Conservation (phyloP, 2,329 filamentous ascomycete genomes). For the Trichoderma guizhouense region DNA sequence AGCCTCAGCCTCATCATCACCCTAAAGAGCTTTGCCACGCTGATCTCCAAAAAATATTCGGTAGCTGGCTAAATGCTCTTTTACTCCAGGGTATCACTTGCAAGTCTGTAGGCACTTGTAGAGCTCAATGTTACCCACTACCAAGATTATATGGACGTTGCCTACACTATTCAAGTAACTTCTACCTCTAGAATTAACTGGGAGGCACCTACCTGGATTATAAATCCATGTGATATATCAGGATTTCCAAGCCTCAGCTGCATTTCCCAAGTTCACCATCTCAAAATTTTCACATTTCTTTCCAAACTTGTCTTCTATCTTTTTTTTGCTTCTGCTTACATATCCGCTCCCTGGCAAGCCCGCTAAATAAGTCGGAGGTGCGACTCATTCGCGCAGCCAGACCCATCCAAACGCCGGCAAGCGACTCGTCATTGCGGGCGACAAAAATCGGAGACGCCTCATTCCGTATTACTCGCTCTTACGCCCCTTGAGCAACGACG, state of each 20-base stretch:
- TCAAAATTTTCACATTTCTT: background rate
- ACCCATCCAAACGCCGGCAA: background rate
- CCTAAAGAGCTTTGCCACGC: background rate
- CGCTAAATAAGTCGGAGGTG: background rate
- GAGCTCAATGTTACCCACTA: background rate
- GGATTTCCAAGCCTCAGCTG: background rate
- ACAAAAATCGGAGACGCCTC: background rate
- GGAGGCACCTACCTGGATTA: background rate
- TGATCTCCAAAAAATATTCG: background rate
- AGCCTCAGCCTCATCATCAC: background rate
- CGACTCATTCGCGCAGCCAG: background rate
- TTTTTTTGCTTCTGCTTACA: background rate
- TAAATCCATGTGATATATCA: background rate
- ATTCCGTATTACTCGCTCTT: conserved; percentile 4
- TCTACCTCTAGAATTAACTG: background rate
- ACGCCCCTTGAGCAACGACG: background rate
- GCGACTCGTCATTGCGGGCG: background rate
- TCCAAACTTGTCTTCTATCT: background rate
- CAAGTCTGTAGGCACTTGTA: background rate
- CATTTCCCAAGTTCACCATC: background rate
- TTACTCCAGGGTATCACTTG: background rate
- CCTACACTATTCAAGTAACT: background rate
- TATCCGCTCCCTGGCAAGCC: background rate
- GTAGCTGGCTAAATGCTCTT: background rate
- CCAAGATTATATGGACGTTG: background rate